A percentile compares a stretch with the other conserved stretches of the same genome.
Evolutionary conservation across 208 protist species (phyloP).

Genomic region (Phytomonas sp.): DNA sequence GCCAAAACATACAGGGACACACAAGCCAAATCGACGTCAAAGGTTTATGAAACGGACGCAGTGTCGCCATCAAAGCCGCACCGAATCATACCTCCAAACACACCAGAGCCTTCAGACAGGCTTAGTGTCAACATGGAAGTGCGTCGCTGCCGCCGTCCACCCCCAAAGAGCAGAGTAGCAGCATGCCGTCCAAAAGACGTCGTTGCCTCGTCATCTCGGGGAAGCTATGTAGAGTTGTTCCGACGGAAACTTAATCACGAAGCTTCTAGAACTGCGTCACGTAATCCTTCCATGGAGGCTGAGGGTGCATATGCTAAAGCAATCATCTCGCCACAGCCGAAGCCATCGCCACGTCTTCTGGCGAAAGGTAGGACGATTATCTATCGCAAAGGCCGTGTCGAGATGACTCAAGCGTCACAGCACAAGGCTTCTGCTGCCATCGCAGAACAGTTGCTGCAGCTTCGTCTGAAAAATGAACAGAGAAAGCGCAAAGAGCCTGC

Average conservation of each 20-base stretch:
- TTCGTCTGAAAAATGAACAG: background rate
- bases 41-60: background rate
- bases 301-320: background rate
- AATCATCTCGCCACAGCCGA: background rate
- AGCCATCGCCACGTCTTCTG: background rate
- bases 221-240: background rate
- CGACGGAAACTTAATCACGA: background rate
- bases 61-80: background rate
- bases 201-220: background rate
- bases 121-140: background rate
- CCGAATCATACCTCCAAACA: background rate
- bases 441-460: background rate
- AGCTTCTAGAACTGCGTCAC: background rate
- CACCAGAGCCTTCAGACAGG: background rate
- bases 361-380: background rate
- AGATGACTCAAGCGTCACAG: background rate
- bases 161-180: background rate
- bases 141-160: background rate
- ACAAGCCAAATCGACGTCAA: background rate
- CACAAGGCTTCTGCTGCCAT: background rate
- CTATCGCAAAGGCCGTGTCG: background rate
- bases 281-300: background rate
- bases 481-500: background rate
- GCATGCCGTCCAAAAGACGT: background rate
- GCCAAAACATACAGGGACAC: background rate